These are phyloP conservation scores for Cucumis sativus DNA, from an alignment of 306 rosid species.

Conservation along the genomic window DNA sequence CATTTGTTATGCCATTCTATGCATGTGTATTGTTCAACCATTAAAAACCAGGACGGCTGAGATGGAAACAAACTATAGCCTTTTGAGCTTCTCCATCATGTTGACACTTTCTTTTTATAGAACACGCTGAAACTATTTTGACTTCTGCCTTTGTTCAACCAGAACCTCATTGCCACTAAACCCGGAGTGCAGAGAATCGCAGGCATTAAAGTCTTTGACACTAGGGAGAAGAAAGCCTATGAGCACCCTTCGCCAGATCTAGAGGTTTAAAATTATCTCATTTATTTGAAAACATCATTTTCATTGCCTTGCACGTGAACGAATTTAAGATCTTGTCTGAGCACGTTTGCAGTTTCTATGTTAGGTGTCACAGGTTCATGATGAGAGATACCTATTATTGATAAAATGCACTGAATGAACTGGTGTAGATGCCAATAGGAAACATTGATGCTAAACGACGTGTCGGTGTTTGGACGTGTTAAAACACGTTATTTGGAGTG, in stretches of 20 bases:
- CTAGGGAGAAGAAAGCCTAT: constrained; percentile 54
- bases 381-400: background rate
- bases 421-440: background rate
- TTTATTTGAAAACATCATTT: background rate
- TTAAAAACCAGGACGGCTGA: background rate
- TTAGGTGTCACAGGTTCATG: background rate
- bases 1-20: background rate
- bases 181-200: constrained; percentile 90
- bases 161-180: constrained; percentile 87
- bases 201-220: constrained; percentile 65
- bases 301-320: background rate
- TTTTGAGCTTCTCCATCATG: background rate
- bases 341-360: background rate
- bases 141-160: constrained; percentile 18
- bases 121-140: background rate
- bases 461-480: background rate
- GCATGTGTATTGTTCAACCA: background rate
- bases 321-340: background rate
- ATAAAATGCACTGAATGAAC: background rate
- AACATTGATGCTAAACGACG: background rate
- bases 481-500: background rate
- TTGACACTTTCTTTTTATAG: background rate
- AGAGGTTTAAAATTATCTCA: constrained; percentile 45
- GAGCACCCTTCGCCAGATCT: constrained; percentile 76
- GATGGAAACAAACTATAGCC: background rate